A percentile compares a stretch with the other conserved stretches of the same genome.
phyloP scores from a whole-genome alignment of 768 basidiomycete species.

The Phlebiopsis gigantea region DNA sequence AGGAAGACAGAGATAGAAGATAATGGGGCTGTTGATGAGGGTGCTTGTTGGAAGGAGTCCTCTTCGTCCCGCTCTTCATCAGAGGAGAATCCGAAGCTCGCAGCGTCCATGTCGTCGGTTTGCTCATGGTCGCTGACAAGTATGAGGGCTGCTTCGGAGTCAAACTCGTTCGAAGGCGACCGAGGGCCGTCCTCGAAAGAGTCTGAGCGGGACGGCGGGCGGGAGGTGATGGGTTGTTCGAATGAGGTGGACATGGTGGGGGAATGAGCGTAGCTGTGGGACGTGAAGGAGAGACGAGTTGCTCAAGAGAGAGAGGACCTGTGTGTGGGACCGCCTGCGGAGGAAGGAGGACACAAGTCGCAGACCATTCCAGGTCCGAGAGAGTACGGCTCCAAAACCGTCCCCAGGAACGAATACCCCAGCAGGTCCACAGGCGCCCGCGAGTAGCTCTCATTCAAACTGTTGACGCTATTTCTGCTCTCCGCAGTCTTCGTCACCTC shows the following conservation, averaged over 20 bases:
- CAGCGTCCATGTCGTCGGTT: constrained; percentile 22
- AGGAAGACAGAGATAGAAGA: constrained; percentile 55
- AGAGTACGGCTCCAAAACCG: background rate
- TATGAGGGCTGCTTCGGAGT: constrained; percentile 52
- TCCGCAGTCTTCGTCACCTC: background rate
- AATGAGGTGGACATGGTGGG: constrained; percentile 5
- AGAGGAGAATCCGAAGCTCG: constrained; percentile 32
- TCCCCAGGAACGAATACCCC: background rate
- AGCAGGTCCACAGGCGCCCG: background rate
- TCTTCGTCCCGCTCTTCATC: constrained; percentile 38
- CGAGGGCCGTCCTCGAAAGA: constrained; percentile 20
- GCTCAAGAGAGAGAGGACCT: background rate
- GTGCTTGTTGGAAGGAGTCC: constrained; percentile 21
- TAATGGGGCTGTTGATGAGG: constrained; percentile 43
- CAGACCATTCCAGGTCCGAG: constrained; percentile 4
- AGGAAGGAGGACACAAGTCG: constrained; percentile 6
- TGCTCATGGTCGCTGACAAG: constrained; percentile 55
- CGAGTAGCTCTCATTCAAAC: background rate
- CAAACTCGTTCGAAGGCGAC: constrained; percentile 23
- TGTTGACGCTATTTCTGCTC: background rate
- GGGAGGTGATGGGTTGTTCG: background rate
- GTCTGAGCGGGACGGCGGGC: constrained; percentile 19
- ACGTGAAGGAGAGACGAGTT: constrained; percentile 1
- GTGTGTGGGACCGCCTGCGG: constrained; percentile 5
- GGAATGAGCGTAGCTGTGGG: constrained; percentile 3